Evolutionary conservation across 2,329 filamentous ascomycete genomes (phyloP), one percentile per base, ranked within the genome.

Genomic region (Aspergillus novoparasiticus): DNA sequence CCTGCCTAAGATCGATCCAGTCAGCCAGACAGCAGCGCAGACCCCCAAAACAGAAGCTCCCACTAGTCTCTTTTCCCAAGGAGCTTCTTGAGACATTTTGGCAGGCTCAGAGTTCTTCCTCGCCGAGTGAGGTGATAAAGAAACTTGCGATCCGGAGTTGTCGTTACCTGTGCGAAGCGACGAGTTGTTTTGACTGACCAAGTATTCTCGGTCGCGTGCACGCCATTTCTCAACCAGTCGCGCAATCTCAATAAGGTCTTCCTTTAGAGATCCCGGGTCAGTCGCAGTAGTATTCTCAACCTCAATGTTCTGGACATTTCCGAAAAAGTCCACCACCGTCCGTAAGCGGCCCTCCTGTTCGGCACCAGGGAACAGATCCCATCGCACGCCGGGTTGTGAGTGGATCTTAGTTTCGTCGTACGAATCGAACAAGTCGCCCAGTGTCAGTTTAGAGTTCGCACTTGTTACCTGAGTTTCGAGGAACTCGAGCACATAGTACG

Each of bases 401-500:
- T 98, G 94, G 57, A 99, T 98, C 83, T 97, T 96, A 57, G 89
- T 88, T 73, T 92, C 93, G 69, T 96, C 94, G 77, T 97, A 98
- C 75, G 91, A 96, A 80, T 98, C 94, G 72, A 99, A 99, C 3
- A 99, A 82, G 73, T 98, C 93, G 64, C 94, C 95, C 36, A 99
- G 83, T 0, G 93, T 97, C 79, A 94, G 90, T 76, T 97, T 95
- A 69, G 89, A 93, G 73, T 88, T 90, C 48, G 94, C 88, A 68
- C 94, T 94, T 64, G 89, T 90, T 63, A 98, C 92, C 73, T 96
- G 90, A 3, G 88, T 91, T 78, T 99, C 95, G 36, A 99, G 86
- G 76, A 97, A 99, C 72, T 99, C 95, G 59, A 99, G 87, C 73
- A 97, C 97, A 81, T 97, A 98, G 80, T 98, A 99, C 8, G 95